Evolutionary conservation across 2,329 filamentous ascomycete species (phyloP).

Genomic region (Parasarocladium wereldwijsianum): DNA sequence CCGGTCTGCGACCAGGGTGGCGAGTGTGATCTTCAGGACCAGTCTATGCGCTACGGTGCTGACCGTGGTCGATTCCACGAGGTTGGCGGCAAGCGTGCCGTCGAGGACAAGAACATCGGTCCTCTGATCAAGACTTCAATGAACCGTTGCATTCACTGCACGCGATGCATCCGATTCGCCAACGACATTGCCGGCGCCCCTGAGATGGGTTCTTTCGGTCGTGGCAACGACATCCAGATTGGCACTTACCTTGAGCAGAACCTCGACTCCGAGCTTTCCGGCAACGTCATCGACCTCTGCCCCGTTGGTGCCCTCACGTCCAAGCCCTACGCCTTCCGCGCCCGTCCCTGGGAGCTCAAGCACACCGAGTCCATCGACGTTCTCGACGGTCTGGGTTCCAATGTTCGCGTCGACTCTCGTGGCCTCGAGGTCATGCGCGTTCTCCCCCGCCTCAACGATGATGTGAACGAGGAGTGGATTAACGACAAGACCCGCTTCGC

Average conservation of each 20-base stretch:
- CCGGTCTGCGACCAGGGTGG: conserved; percentile 98
- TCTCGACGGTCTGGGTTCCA: conserved; percentile 80
- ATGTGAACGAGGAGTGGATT: conserved; percentile 99
- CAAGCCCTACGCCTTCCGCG: conserved; percentile 95
- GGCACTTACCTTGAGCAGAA: conserved; percentile 94
- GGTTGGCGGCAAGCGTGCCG: conserved; percentile 84
- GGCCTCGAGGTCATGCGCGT: conserved; percentile 95
- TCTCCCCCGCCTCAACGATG: conserved; percentile 84
- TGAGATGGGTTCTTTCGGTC: conserved; percentile 84
- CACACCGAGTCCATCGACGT: conserved; percentile 95
- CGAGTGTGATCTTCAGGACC: conserved; percentile 97
- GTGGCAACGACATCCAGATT: conserved; percentile 95
- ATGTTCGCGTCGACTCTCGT: conserved; percentile 84
- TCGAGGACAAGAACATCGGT: conserved; percentile 99
- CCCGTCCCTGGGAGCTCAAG: conserved; percentile 92
- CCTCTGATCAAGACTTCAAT: conserved; percentile 98
- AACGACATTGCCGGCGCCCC: conserved; percentile 95
- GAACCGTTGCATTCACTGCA: conserved; percentile 99
- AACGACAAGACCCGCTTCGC: conserved; percentile 97
- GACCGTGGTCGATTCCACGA: conserved; percentile 97
- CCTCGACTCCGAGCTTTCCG: conserved; percentile 86
- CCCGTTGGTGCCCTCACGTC: conserved; percentile 92
- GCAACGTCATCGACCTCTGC: conserved; percentile 95
- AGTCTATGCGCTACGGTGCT: conserved; percentile 96
- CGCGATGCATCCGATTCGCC: conserved; percentile 90